Evolutionary conservation across 495 filamentous ascomycete species (phyloP).

Genomic region (Xylaria scruposa): DNA sequence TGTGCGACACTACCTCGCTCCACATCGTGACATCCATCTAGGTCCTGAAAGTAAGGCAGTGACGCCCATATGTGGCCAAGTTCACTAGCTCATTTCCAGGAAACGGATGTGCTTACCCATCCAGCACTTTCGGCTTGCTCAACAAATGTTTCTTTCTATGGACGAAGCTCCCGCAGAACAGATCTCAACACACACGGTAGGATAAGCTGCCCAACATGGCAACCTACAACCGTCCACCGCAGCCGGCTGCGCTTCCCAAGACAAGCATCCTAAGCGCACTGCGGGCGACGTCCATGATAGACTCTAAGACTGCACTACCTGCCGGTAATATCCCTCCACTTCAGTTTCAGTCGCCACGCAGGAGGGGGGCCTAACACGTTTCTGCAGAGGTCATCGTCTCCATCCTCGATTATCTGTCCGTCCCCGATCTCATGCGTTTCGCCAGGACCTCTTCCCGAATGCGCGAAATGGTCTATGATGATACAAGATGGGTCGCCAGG

Average conservation of each 20-base stretch:
- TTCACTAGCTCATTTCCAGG: not conserved
- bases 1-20: not conserved
- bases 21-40: not conserved
- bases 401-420: constrained; percentile 87
- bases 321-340: constrained; percentile 62
- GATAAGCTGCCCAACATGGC: constrained; percentile 55
- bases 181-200: not conserved
- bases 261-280: constrained; percentile 73
- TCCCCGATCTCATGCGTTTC: constrained; percentile 81
- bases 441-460: constrained; percentile 88
- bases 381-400: constrained; percentile 80
- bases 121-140: not conserved
- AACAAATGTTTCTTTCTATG: not conserved
- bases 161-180: constrained; percentile 1
- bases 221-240: constrained; percentile 66
- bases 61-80: not conserved
- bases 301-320: constrained; percentile 76
- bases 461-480: constrained; percentile 99
- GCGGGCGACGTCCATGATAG: constrained; percentile 76
- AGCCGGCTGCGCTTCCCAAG: constrained; percentile 50
- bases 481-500: constrained; percentile 89
- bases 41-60: not conserved
- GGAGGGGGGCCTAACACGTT: constrained; percentile 12
- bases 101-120: not conserved
- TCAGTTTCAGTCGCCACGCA: not conserved